Evolutionary conservation across 768 basidiomycete genomes (phyloP).

Genomic region (Leccinum obscurum): DNA sequence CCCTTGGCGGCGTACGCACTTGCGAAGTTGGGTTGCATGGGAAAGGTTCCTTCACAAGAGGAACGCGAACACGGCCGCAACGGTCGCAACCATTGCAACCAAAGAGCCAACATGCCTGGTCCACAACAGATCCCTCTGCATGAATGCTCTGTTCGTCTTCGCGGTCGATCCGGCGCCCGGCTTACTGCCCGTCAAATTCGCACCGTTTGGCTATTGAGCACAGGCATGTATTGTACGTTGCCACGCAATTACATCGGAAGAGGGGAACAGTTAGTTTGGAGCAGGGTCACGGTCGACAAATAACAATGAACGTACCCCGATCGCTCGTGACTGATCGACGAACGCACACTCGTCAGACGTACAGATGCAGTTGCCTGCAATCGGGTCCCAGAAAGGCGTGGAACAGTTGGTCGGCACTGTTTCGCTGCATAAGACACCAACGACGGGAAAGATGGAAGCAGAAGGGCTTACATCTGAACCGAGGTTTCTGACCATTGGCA

Average conservation of each 20-base stretch:
- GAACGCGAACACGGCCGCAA: neutral
- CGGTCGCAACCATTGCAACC: neutral
- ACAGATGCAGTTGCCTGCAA: slow-evolving; percentile 65
- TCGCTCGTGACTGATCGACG: slow-evolving; percentile 59
- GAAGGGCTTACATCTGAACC: slow-evolving; percentile 53
- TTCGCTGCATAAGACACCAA: neutral
- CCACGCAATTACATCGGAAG: neutral
- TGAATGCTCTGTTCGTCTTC: slow-evolving; percentile 45
- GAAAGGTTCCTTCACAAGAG: neutral
- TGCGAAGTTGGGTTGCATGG: neutral
- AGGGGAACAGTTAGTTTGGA: neutral
- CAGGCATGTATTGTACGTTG: too few relatives aligned
- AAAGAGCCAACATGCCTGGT: neutral
- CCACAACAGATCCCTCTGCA: neutral
- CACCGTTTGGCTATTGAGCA: slow-evolving; percentile 57
- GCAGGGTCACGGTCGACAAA: neutral
- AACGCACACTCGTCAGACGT: slow-evolving; percentile 57
- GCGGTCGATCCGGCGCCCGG: slow-evolving; percentile 26
- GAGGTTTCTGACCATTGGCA: slow-evolving; percentile 37
- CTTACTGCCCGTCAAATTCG: slow-evolving; percentile 57
- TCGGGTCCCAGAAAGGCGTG: slow-evolving; percentile 82
- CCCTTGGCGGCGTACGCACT: neutral
- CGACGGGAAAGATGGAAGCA: neutral
- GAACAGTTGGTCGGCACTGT: slow-evolving; percentile 70
- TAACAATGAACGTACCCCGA: slow-evolving; percentile 49